Conservation (phyloP, 2,329 filamentous ascomycete species). For the Colletotrichum navitas region DNA sequence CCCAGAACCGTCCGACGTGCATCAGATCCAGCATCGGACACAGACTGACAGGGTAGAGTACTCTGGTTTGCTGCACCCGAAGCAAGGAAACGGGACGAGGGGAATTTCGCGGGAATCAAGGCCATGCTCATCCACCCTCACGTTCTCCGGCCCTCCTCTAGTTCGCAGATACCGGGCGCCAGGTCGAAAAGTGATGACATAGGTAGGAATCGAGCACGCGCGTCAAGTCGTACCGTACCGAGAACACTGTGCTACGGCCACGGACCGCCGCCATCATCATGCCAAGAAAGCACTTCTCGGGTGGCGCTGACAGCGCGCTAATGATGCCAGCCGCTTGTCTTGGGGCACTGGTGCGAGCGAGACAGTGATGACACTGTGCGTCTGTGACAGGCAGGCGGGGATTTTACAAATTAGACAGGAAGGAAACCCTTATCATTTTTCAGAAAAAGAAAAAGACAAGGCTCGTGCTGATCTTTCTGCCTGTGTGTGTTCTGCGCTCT, state of each 20-base stretch:
- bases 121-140: neutral
- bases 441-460: no score
- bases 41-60: slow-evolving; percentile 15
- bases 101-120: slow-evolving; percentile 1
- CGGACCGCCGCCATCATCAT: neutral
- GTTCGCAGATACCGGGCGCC: neutral
- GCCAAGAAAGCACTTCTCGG: slow-evolving; percentile 6
- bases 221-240: neutral
- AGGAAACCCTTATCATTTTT: neutral
- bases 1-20: slow-evolving; percentile 26
- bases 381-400: no score
- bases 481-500: neutral
- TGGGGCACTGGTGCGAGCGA: neutral
- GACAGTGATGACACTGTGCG: neutral
- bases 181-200: neutral
- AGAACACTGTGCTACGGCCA: neutral
- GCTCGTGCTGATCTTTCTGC: neutral
- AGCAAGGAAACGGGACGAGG: slow-evolving; percentile 4
- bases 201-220: neutral
- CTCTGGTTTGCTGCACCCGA: neutral
- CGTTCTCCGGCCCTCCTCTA: neutral
- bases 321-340: slow-evolving; percentile 3
- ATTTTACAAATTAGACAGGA: neutral
- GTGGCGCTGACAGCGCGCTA: neutral
- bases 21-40: slow-evolving; percentile 28